A percentile compares a stretch with the other conserved stretches of the same genome.
Conservation (phyloP, 2,329 filamentous ascomycete genomes). For the Drechslera avenae region DNA sequence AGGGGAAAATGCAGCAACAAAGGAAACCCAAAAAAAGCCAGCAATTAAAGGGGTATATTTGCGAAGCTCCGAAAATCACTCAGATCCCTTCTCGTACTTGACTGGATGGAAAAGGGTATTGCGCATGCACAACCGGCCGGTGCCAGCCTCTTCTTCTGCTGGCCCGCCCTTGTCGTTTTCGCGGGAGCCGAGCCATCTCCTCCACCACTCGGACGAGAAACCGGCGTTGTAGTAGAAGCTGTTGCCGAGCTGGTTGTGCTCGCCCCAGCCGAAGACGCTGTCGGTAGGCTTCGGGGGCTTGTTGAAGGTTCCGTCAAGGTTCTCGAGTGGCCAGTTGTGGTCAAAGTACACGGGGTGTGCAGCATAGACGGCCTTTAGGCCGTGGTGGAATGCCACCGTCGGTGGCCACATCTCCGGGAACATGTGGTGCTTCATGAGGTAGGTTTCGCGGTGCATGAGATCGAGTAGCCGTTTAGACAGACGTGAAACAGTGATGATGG, state of each 20-base stretch:
- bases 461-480: slow-evolving; percentile 73
- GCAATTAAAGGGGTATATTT: slow-evolving; percentile 36
- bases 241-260: slow-evolving; percentile 58
- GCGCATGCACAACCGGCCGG: slow-evolving; percentile 55
- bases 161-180: slow-evolving; percentile 53
- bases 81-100: slow-evolving; percentile 53
- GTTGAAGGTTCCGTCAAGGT: slow-evolving; percentile 56
- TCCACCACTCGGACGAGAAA: slow-evolving; percentile 56
- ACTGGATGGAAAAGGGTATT: slow-evolving; percentile 55
- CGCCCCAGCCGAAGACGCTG: slow-evolving; percentile 57
- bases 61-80: slow-evolving; percentile 30
- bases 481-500: slow-evolving; percentile 78
- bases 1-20: slow-evolving; percentile 19
- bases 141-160: slow-evolving; percentile 51
- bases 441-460: slow-evolving; percentile 78
- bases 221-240: slow-evolving; percentile 59
- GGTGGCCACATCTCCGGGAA: slow-evolving; percentile 81
- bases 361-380: slow-evolving; percentile 77
- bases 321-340: slow-evolving; percentile 66
- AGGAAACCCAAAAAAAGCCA: slow-evolving; percentile 17
- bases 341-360: slow-evolving; percentile 83
- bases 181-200: slow-evolving; percentile 55
- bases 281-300: slow-evolving; percentile 52
- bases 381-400: slow-evolving; percentile 74
- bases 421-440: slow-evolving; percentile 71